These are phyloP conservation scores for Penicillium sp. DNA, from an alignment of 2,329 filamentous ascomycete species.

Conservation along the genomic window DNA sequence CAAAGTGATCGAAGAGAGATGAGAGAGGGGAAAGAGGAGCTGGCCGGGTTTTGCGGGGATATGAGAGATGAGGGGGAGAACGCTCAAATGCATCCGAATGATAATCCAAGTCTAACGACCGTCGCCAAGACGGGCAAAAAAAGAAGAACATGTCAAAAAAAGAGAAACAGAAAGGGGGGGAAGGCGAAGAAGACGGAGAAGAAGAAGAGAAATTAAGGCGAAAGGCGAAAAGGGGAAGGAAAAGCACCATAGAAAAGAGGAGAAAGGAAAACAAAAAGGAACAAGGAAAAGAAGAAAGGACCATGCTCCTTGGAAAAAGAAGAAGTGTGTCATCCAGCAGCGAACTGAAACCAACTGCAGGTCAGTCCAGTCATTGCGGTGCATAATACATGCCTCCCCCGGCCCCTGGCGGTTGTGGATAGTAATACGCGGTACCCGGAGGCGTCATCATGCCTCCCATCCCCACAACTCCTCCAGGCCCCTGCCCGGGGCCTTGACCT, in stretches of 20 bases:
- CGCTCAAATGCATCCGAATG: conserved; percentile 35
- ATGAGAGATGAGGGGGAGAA: conserved; percentile 24
- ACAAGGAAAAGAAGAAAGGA: conserved; percentile 1
- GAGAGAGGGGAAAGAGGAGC: conserved; percentile 12
- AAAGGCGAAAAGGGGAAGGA: neutral
- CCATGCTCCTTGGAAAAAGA: conserved; percentile 4
- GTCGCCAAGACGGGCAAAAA: conserved; percentile 23
- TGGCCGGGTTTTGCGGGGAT: conserved; percentile 23
- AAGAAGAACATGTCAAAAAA: conserved; percentile 16
- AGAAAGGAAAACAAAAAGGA: conserved; percentile 8
- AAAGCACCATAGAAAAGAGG: neutral
- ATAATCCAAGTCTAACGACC: conserved; percentile 37
- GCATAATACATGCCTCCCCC: conserved; percentile 65
- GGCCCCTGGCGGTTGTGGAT: conserved; percentile 59
- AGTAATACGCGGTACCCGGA: conserved; percentile 60
- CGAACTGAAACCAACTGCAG: neutral
- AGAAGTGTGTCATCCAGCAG: neutral
- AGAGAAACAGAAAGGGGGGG: conserved; percentile 13
- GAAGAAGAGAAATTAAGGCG: neutral
- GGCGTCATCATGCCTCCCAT: conserved; percentile 82
- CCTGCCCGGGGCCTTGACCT: conserved; percentile 56
- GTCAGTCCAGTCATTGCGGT: conserved; percentile 31
- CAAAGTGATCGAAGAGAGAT: conserved; percentile 21
- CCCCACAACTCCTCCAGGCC: conserved; percentile 63
- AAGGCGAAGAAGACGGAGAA: conserved; percentile 4